Base-by-base conservation (phyloP, 2,329 filamentous ascomycete genomes). In the Colletotrichum eleusines region DNA sequence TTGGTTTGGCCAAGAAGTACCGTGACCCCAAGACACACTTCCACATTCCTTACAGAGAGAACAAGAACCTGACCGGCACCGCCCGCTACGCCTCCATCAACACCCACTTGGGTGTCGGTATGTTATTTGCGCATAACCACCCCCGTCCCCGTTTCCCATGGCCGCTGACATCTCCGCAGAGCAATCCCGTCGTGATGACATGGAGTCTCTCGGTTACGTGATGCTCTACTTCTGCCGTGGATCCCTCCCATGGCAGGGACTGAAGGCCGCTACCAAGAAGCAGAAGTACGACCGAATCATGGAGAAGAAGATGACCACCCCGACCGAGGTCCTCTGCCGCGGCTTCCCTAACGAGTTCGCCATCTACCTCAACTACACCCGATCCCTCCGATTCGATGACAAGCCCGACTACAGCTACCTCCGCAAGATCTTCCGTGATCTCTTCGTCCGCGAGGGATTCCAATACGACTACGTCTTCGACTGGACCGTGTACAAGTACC, bases 301-400 rank as follows among this genome's bases (percentile, higher is more conserved):
- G 95, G 96, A 99, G 89, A 99, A 99, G 92, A 99, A 99, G 94
- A 98, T 98, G 96, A 99, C 96, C 18, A 99, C 96, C 3, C 95
- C 96, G 11, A 98, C 95, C 77, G 95, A 99, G 85, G 95, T 98
- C 59, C 93, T 99, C 60, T 99, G 96, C 91, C 94, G 95, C 82
- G 96, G 96, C 76, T 98, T 99, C 88, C 96, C 96, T 77, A 98
- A 98, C 83, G 96, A 99, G 86, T 99, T 99, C 78, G 95, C 95
- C 86, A 98, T 98, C 83, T 99, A 99, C 84, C 89, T 99, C 74
- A 98, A 98, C 91, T 98, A 99, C 88, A 98, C 95, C 64, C 94
- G 96, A 73, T 98, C 95, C 68, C 94, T 99, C 76, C 95, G 96
- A 77, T 99, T 99, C 85, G 96, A 99, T 81, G 96, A 99, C 87